Base-by-base conservation (phyloP, 495 filamentous ascomycete genomes). In the Platismatia glauca region DNA sequence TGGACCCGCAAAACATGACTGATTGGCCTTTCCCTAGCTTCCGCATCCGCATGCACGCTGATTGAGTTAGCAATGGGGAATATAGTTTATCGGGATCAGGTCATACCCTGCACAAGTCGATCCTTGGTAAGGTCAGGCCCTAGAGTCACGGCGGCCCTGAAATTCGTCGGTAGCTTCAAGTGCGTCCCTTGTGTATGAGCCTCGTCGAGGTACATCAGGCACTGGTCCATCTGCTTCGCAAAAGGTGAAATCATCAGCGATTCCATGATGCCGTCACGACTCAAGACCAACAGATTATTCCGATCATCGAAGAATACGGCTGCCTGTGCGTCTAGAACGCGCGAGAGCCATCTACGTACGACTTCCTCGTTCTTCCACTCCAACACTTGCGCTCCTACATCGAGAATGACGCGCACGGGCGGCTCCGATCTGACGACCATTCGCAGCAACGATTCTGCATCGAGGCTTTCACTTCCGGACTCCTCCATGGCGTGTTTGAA, bases 181-280 rank as follows among this genome's bases (percentile, higher is more conserved):
- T 92, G 87, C 3, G 83, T 89, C 0, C 89, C 89, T 66, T 89
- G 72, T 1, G 88, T 90, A 66, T 93, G 89, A 0, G 81, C 80
- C 62, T 93, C 82, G 55, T 91, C 88, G 2, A 93, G 76, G 67
- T 86, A 91, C 0, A 91, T 81, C 0, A 88, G 72, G 66, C 87
- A 91, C 1, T 71, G 64, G 15, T 82, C 83, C 44, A 89, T 75
- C 15, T 85, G 79, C 11, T 75, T 73, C 0, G 73, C 68, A 69
- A 82, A 92, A 0, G 86, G 77, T 0, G 89, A 91, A 0, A 73
- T 73, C 15, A 79, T 73, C 8, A 91, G 73, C 0, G 71, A 68
- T 61, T 87, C 82, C 0, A 75, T 64, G 0, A 58, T 70, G 0
- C 79, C 79, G 20, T 71, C 68, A 11, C 77, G 73, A 55, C 78